Evolutionary conservation across 2,329 filamentous ascomycete genomes (phyloP).

Genomic region (Pseudocercospora pini-densiflorae): DNA sequence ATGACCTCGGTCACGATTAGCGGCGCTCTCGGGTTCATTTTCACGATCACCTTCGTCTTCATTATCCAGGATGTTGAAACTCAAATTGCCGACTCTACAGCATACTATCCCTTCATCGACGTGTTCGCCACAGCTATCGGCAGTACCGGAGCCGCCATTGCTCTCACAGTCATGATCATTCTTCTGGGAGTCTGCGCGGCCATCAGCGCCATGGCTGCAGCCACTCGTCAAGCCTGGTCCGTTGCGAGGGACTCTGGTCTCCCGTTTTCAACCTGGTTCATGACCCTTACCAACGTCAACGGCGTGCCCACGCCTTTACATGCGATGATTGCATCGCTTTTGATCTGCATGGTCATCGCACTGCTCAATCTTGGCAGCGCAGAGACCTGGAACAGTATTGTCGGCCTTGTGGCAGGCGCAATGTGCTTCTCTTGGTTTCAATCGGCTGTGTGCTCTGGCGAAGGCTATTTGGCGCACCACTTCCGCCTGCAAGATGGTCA

Average conservation of each 20-base stretch:
- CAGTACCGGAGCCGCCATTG: conserved; percentile 33
- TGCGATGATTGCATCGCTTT: conserved; percentile 28
- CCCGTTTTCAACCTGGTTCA: conserved; percentile 30
- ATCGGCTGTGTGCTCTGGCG: conserved; percentile 48
- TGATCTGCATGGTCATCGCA: conserved; percentile 31
- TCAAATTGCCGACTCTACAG: conserved; percentile 9
- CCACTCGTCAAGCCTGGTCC: conserved; percentile 40
- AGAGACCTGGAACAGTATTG: conserved; percentile 42
- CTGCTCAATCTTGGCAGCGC: conserved; percentile 35
- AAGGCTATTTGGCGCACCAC: conserved; percentile 42
- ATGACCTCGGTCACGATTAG: conserved; percentile 18
- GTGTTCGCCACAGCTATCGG: conserved; percentile 40
- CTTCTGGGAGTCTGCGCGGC: conserved; percentile 30
- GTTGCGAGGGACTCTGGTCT: conserved; percentile 43
- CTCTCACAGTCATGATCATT: conserved; percentile 30
- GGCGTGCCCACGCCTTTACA: conserved; percentile 31
- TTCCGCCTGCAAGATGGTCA: conserved; percentile 45
- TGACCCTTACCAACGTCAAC: conserved; percentile 14
- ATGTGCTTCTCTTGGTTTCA: conserved; percentile 46
- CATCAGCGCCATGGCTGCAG: conserved; percentile 25
- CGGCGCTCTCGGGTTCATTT: not conserved
- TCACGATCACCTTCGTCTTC: conserved; percentile 3
- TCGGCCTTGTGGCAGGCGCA: conserved; percentile 46
- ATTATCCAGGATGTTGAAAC: conserved; percentile 4
- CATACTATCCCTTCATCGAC: conserved; percentile 43